Percentiles rank a stretch among this genome's conserved stretches.
phyloP scores from a whole-genome alignment of 1,284 basidiomycete genomes.

The Leccinum griseonigrum region DNA sequence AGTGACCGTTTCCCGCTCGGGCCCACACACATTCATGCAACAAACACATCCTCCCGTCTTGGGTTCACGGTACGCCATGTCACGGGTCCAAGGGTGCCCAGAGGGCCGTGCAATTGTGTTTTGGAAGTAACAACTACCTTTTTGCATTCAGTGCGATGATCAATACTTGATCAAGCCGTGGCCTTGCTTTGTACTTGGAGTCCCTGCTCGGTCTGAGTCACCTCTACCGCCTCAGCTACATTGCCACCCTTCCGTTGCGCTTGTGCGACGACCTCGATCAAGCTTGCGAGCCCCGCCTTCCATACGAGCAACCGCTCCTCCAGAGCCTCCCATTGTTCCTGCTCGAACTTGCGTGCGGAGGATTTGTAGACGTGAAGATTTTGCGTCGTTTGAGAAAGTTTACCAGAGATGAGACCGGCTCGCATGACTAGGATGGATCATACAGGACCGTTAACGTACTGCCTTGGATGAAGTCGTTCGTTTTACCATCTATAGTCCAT shows the following conservation, averaged over 20 bases:
- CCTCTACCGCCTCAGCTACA: constrained; percentile 21
- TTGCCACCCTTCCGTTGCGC: constrained; percentile 37
- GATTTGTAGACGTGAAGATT: constrained; percentile 77
- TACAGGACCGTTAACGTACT: neutral
- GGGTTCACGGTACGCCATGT: too few relatives aligned
- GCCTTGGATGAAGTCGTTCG: neutral
- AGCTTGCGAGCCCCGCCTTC: constrained; percentile 69
- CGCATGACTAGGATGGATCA: constrained; percentile 68
- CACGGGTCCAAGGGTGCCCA: too few relatives aligned
- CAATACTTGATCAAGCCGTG: constrained; percentile 12
- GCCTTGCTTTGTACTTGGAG: constrained; percentile 21
- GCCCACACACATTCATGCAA: too few relatives aligned
- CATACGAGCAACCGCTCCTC: constrained; percentile 79
- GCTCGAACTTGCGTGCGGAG: constrained; percentile 75
- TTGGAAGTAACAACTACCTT: too few relatives aligned
- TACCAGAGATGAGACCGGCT: constrained; percentile 77
- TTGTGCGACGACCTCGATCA: constrained; percentile 65
- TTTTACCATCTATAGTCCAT: constrained; percentile 87
- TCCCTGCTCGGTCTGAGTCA: constrained; percentile 23
- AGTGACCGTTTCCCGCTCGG: too few relatives aligned
- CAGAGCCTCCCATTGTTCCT: constrained; percentile 79
- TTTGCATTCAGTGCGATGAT: neutral
- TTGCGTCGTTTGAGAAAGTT: constrained; percentile 81
- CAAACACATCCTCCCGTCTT: too few relatives aligned
- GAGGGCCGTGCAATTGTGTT: too few relatives aligned